Conservation (phyloP, 192 early-diverging fungal genomes). For the Backusella tarrabulga region DNA sequence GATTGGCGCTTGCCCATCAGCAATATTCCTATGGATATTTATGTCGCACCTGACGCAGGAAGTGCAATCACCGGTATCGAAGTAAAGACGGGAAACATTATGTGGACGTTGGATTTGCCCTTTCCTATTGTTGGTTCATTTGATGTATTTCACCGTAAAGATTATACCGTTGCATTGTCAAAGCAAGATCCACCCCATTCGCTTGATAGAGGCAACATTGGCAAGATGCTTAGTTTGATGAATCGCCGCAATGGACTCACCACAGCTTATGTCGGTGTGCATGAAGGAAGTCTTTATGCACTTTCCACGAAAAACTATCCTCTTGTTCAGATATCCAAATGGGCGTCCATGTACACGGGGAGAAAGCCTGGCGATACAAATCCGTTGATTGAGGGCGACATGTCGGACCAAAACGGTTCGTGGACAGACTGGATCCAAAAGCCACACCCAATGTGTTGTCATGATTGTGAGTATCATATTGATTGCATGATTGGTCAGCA, state of each 20-base stretch:
- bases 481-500: slow-evolving; percentile 50
- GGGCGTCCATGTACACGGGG: slow-evolving; percentile 27
- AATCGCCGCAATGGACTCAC: slow-evolving; percentile 29
- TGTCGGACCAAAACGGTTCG: background rate
- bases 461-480: slow-evolving; percentile 28
- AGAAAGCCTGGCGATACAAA: slow-evolving; percentile 7
- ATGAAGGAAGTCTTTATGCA: slow-evolving; percentile 67
- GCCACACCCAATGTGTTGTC: slow-evolving; percentile 17
- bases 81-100: slow-evolving; percentile 28
- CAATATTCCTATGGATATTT: slow-evolving; percentile 25
- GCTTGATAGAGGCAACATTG: slow-evolving; percentile 24
- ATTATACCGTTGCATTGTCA: slow-evolving; percentile 33
- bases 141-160: slow-evolving; percentile 45
- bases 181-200: slow-evolving; percentile 19
- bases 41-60: slow-evolving; percentile 37
- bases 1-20: slow-evolving; percentile 25
- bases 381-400: slow-evolving; percentile 14
- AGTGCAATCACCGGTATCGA: slow-evolving; percentile 37
- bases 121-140: slow-evolving; percentile 54
- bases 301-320: slow-evolving; percentile 68
- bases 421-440: slow-evolving; percentile 7
- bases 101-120: slow-evolving; percentile 53
- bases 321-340: slow-evolving; percentile 47
- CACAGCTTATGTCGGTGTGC: slow-evolving; percentile 61
- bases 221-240: slow-evolving; percentile 30